Evolutionary conservation across 83 land plant genomes (phyloP).

Genomic region (Thuja plicata): DNA sequence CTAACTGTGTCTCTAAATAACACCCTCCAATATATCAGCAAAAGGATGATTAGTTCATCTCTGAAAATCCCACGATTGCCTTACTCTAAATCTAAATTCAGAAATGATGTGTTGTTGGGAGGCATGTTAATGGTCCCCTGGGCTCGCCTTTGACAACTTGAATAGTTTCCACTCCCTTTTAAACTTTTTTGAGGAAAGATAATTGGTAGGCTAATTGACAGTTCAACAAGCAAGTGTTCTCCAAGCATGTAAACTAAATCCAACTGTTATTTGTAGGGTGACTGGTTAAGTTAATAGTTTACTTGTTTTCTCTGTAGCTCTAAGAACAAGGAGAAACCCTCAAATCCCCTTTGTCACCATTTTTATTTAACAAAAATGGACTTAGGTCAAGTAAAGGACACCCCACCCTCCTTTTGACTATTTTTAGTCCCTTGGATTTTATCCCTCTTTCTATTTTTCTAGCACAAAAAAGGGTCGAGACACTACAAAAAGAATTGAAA

Average conservation of each 20-base stretch:
- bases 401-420: neutral
- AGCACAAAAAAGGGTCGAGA: neutral
- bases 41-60: neutral
- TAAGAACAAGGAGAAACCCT: neutral
- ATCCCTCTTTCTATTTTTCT: too few relatives aligned
- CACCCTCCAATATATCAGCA: neutral
- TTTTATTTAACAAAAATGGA: neutral
- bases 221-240: too few relatives aligned
- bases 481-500: neutral
- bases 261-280: too few relatives aligned
- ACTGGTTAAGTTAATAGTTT: too few relatives aligned
- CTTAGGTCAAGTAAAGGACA: neutral
- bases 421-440: neutral
- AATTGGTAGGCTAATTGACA: too few relatives aligned
- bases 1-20: neutral
- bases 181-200: too few relatives aligned
- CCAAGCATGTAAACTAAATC: too few relatives aligned
- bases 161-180: too few relatives aligned
- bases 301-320: neutral
- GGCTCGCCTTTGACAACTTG: neutral
- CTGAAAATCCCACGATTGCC: neutral
- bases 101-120: too few relatives aligned
- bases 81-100: neutral
- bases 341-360: neutral
- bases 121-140: neutral